These are phyloP conservation scores for Ceratocystis huliohia DNA, from an alignment of 2,329 filamentous ascomycete species.

Conservation along the genomic window DNA sequence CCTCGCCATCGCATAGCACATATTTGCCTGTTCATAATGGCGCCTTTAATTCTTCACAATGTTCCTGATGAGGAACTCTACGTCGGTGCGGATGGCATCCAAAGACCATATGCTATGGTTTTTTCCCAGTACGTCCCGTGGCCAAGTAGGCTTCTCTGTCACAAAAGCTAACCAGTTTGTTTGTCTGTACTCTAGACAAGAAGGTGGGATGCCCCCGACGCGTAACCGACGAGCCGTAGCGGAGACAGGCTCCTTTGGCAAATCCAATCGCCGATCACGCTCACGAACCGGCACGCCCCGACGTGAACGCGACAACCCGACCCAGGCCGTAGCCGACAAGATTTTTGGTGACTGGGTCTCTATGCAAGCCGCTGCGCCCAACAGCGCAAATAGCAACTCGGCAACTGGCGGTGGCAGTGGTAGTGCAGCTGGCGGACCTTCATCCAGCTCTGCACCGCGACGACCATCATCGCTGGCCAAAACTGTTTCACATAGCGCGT, in stretches of 20 bases:
- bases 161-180: conserved; percentile 5
- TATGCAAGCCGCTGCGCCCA: conserved; percentile 32
- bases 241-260: conserved; percentile 53
- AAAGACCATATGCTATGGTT: conserved; percentile 53
- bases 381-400: conserved; percentile 26
- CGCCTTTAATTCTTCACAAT: conserved; percentile 54
- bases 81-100: conserved; percentile 51
- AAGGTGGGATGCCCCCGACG: conserved; percentile 36
- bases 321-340: conserved; percentile 47
- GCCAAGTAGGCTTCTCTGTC: neutral
- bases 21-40: conserved; percentile 34
- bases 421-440: neutral
- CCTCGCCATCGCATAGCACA: neutral
- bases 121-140: conserved; percentile 43
- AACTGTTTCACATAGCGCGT: conserved; percentile 26
- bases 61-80: conserved; percentile 57
- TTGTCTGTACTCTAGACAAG: conserved; percentile 32
- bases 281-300: conserved; percentile 48
- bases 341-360: conserved; percentile 48
- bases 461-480: conserved; percentile 19
- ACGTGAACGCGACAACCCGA: conserved; percentile 46
- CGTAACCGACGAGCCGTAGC: conserved; percentile 42
- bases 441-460: neutral
- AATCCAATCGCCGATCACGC: conserved; percentile 51
- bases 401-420: conserved; percentile 23